A percentile compares a stretch with the other conserved stretches of the same genome.
phyloP scores from a whole-genome alignment of 306 rosid genomes.

The Citrullus amarus region DNA sequence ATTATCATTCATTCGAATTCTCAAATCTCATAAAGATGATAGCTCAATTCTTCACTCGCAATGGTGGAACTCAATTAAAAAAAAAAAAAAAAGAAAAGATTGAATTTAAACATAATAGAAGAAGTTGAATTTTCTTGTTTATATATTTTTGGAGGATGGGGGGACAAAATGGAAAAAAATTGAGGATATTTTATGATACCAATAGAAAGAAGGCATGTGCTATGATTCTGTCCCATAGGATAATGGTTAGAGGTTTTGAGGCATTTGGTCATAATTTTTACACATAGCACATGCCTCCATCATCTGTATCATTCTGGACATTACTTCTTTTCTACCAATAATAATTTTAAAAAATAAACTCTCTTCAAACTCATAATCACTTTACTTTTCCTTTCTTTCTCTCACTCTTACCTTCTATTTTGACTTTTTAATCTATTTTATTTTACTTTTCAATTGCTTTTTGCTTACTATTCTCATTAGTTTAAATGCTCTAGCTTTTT shows the following conservation, averaged over 20 bases:
- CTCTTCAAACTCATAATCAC: background rate
- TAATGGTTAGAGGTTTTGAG: background rate
- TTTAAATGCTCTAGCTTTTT: background rate
- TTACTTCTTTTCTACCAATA: background rate
- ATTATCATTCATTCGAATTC: no score
- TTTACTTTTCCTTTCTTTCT: background rate
- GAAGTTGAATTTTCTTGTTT: background rate
- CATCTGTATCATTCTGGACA: background rate
- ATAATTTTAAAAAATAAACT: background rate
- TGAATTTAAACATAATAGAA: no score
- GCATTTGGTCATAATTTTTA: background rate
- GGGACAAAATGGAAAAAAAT: no score
- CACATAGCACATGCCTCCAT: constrained; percentile 6
- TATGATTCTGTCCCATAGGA: constrained; percentile 1
- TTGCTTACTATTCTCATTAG: background rate
- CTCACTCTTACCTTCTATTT: background rate
- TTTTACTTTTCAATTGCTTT: constrained; percentile 1
- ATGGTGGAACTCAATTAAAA: no score
- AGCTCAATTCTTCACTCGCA: no score
- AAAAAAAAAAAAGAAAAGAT: no score
- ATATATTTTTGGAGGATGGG: no score
- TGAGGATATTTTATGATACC: background rate
- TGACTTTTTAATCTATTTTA: background rate
- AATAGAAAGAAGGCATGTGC: background rate
- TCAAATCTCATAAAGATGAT: no score